These are phyloP conservation scores for Trichoderma endophyticum DNA, from an alignment of 2,329 filamentous ascomycete genomes.

Conservation along the genomic window DNA sequence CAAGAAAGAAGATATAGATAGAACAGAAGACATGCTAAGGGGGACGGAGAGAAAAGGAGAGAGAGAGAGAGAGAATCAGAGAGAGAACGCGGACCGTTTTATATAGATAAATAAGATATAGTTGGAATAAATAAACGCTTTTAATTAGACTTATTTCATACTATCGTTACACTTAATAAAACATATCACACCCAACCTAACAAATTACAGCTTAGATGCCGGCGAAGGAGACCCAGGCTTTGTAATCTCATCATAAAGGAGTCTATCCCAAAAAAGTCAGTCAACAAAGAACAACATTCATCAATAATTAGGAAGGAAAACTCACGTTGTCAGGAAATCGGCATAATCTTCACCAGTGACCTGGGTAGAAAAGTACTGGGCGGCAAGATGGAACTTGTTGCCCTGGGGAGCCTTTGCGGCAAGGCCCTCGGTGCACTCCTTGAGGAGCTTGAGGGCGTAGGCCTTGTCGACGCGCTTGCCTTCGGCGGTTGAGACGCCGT, in stretches of 20 bases:
- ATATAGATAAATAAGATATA: neutral
- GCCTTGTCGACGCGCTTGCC: conserved; percentile 92
- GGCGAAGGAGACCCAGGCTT: conserved; percentile 60
- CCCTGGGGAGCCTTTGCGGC: conserved; percentile 73
- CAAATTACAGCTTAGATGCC: conserved; percentile 59
- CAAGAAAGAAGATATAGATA: too few relatives aligned
- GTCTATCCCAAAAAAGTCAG: conserved; percentile 41
- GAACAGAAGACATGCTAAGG: too few relatives aligned
- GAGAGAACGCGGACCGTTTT: neutral
- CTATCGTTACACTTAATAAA: neutral
- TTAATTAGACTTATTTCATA: neutral
- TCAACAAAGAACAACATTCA: neutral
- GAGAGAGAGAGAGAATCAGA: neutral
- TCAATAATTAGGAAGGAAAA: conserved; percentile 20
- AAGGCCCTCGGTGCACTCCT: conserved; percentile 78
- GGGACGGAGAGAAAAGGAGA: neutral
- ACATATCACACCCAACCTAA: neutral
- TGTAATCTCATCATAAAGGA: conserved; percentile 87
- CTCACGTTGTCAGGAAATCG: conserved; percentile 86
- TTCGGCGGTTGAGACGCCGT: conserved; percentile 71
- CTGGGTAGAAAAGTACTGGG: conserved; percentile 88
- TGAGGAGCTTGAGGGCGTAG: conserved; percentile 80
- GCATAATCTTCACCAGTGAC: conserved; percentile 97
- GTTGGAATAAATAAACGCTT: neutral
- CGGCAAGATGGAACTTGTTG: conserved; percentile 88